Base-by-base conservation (phyloP, 768 basidiomycete genomes). In the Trametes cingulata region DNA sequence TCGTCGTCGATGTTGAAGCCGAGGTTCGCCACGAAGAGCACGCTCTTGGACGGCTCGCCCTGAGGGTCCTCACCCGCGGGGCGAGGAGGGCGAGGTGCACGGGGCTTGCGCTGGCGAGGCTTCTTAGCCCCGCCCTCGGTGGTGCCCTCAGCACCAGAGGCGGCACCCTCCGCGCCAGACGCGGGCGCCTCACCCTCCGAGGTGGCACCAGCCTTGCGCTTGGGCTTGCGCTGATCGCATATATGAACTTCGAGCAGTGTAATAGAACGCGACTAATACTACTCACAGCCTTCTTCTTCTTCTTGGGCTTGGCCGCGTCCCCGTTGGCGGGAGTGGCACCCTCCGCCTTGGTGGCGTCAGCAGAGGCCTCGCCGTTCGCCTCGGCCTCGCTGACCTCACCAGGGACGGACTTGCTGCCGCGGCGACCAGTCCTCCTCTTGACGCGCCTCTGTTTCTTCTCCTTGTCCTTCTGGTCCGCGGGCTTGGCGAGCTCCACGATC, bases 1-100 rank as follows among this genome's bases (percentile, higher is more conserved):
- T 80, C 88, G 71, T 98, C 95, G 59, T 93, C 91, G 64, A 98
- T 85, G 73, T 77, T 87, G 85, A 98, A 98, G 45, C 94, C 93
- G 61, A 98, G 93, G 80, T 98, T 98, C 78, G 95, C 96, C 67
- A 98, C 95, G 69, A 98, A 98, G 66, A 98, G 81, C 77, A 92
- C 86, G 58, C 82, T 90, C 80, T 89, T 89, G 72, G 92, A 94
- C 29, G 88, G 92, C 73, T 93, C 93, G 68, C 94, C 94, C 54
- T 77, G 80, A 27, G 94, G 93, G 61, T 91, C 90, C 74, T 93
- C 88, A 53, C 91, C 93, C 29, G 80, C 83, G 27, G 90, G 82
- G 68, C 91, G 91, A 52, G 80, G 75, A 56, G 81, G 71, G 55
- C 86, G 88, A 54, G 82, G 81, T 20, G 76, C 69, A 69, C 78